Conservation (phyloP, 1,284 basidiomycete genomes). For the Sanghuangporus weigelae region DNA sequence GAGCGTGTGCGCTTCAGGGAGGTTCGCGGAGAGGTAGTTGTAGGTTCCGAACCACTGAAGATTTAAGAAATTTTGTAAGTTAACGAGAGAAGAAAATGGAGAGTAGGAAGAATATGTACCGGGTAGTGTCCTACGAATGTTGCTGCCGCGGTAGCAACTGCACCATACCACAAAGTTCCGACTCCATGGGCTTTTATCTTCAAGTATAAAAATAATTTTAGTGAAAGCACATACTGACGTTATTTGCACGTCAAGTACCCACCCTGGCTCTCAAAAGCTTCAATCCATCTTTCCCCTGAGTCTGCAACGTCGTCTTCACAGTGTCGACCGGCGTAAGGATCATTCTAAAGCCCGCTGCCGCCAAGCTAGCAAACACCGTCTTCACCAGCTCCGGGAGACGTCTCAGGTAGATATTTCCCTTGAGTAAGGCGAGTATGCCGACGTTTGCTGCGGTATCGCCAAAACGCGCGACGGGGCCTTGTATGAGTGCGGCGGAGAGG, state of each 20-base stretch:
- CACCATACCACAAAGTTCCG: constrained; percentile 80
- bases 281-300: constrained; percentile 70
- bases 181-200: constrained; percentile 73
- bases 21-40: constrained; percentile 64
- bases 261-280: constrained; percentile 62
- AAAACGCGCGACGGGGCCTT: constrained; percentile 76
- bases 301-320: constrained; percentile 88
- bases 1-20: constrained; percentile 54
- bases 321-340: constrained; percentile 85
- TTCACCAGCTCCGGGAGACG: constrained; percentile 57
- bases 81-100: background rate
- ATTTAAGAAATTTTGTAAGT: background rate
- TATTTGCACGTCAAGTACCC: constrained; percentile 20
- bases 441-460: constrained; percentile 87
- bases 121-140: constrained; percentile 91
- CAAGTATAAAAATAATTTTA: background rate
- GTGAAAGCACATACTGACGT: background rate
- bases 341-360: constrained; percentile 79
- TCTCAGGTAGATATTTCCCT: constrained; percentile 64
- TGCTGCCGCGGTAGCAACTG: constrained; percentile 82
- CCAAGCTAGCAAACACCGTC: constrained; percentile 64
- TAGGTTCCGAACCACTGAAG: constrained; percentile 74
- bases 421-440: constrained; percentile 71
- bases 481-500: constrained; percentile 72
- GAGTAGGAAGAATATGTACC: constrained; percentile 28